Percentiles rank a stretch among this genome's conserved stretches.
Conservation (phyloP, 2,329 filamentous ascomycete genomes). For the Lachnellula cervina region DNA sequence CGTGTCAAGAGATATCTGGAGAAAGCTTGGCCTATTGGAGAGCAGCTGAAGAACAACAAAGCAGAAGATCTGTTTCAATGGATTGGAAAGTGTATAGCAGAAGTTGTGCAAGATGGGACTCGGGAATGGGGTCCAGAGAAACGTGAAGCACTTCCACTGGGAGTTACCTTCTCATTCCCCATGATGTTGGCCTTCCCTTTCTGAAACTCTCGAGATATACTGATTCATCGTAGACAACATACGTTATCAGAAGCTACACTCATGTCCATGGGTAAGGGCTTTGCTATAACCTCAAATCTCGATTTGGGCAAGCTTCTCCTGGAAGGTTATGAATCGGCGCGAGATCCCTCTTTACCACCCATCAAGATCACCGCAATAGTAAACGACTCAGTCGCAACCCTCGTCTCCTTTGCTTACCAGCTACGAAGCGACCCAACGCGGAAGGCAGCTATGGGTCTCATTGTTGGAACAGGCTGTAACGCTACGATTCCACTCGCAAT, state of each 20-base stretch:
- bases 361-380: constrained; percentile 71
- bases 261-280: constrained; percentile 68
- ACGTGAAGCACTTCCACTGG: constrained; percentile 50
- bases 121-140: constrained; percentile 36
- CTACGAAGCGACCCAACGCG: constrained; percentile 56
- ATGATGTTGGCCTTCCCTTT: constrained; percentile 42
- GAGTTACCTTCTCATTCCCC: constrained; percentile 67
- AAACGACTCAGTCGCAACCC: constrained; percentile 75
- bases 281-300: constrained; percentile 55
- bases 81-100: constrained; percentile 73
- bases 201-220: not conserved
- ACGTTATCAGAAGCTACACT: constrained; percentile 58
- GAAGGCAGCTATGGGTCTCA: constrained; percentile 71
- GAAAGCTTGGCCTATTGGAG: constrained; percentile 68
- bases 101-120: constrained; percentile 60
- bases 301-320: constrained; percentile 57
- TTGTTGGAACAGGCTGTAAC: constrained; percentile 77
- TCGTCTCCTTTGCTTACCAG: constrained; percentile 71
- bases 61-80: constrained; percentile 72
- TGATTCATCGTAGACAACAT: constrained; percentile 40
- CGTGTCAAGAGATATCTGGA: constrained; percentile 50
- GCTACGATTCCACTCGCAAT: constrained; percentile 71
- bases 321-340: constrained; percentile 51
- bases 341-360: constrained; percentile 48
- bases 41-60: constrained; percentile 69